These are phyloP conservation scores for Fusarium abutilonis DNA, from an alignment of 2,329 filamentous ascomycete species.

Conservation along the genomic window DNA sequence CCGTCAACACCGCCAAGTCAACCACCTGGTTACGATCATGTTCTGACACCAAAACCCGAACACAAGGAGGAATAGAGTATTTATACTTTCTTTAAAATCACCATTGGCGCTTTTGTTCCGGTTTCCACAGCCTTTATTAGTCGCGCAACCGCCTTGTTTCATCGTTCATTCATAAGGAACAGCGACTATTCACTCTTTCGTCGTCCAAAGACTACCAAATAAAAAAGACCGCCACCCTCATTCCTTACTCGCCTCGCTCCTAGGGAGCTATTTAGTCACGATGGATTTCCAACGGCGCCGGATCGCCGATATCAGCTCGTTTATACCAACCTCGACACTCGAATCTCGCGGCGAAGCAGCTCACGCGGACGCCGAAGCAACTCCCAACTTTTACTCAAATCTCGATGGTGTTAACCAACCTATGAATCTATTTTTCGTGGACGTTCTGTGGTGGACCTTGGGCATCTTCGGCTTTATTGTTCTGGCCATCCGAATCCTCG, in stretches of 20 bases:
- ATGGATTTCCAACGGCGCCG: conserved; percentile 51
- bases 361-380: conserved; percentile 50
- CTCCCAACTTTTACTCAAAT: conserved; percentile 64
- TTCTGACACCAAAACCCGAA: conserved; percentile 37
- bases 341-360: conserved; percentile 45
- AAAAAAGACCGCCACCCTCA: conserved; percentile 20
- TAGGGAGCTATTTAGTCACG: conserved; percentile 22
- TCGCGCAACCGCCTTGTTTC: conserved; percentile 13
- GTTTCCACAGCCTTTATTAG: conserved; percentile 12
- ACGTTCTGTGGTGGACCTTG: conserved; percentile 69
- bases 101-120: conserved; percentile 24
- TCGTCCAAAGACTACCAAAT: conserved; percentile 14
- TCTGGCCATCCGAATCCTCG: conserved; percentile 62
- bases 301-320: conserved; percentile 46
- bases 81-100: conserved; percentile 36
- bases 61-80: conserved; percentile 37
- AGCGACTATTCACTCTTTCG: conserved; percentile 20
- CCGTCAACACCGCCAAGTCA: conserved; percentile 21
- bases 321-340: conserved; percentile 48
- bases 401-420: conserved; percentile 70
- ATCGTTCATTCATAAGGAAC: conserved; percentile 20
- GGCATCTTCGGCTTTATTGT: conserved; percentile 65
- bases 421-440: conserved; percentile 66
- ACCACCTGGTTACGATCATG: conserved; percentile 31
- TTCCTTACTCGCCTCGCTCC: conserved; percentile 23